Conservation (phyloP, 23 red algal species). For the Chondrus crispus region DNA sequence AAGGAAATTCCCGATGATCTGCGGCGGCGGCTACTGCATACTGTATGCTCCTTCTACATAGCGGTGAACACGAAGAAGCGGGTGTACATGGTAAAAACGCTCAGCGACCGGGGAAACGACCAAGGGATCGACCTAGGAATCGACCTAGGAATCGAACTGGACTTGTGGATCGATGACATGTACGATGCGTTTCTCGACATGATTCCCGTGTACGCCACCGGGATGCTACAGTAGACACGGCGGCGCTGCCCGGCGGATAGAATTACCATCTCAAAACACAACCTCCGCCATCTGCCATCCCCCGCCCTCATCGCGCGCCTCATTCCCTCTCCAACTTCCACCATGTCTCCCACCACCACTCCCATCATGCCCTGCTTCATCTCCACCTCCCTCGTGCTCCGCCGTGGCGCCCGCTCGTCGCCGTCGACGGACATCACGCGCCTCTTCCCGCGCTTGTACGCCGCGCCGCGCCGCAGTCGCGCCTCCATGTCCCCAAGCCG, state of each 20-base stretch:
- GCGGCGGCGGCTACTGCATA: slow-evolving; percentile 67
- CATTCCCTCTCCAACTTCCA: background rate
- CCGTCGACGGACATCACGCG: too few relatives aligned
- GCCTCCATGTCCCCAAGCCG: background rate
- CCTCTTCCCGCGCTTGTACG: too few relatives aligned
- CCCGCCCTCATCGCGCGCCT: background rate
- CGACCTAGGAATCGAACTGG: slow-evolving; percentile 87
- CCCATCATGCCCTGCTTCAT: background rate
- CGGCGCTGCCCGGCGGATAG: slow-evolving; percentile 73
- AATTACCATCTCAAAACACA: too few relatives aligned
- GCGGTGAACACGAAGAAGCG: slow-evolving; percentile 60
- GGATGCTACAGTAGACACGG: slow-evolving; percentile 89
- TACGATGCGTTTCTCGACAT: slow-evolving; percentile 45
- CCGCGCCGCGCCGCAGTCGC: too few relatives aligned
- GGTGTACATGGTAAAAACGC: slow-evolving; percentile 44
- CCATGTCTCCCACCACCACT: background rate
- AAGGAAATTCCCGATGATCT: slow-evolving; percentile 69
- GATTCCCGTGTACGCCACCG: slow-evolving; percentile 77
- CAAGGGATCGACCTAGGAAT: too few relatives aligned
- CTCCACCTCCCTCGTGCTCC: background rate
- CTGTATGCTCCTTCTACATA: slow-evolving; percentile 93
- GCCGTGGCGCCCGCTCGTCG: background rate
- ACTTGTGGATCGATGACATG: slow-evolving; percentile 38
- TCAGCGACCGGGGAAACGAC: too few relatives aligned
- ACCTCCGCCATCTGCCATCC: background rate